Percentiles rank a stretch among this genome's conserved stretches.
Evolutionary conservation across 1,284 basidiomycete genomes (phyloP).

Genomic region (Sphagnurus paluster): DNA sequence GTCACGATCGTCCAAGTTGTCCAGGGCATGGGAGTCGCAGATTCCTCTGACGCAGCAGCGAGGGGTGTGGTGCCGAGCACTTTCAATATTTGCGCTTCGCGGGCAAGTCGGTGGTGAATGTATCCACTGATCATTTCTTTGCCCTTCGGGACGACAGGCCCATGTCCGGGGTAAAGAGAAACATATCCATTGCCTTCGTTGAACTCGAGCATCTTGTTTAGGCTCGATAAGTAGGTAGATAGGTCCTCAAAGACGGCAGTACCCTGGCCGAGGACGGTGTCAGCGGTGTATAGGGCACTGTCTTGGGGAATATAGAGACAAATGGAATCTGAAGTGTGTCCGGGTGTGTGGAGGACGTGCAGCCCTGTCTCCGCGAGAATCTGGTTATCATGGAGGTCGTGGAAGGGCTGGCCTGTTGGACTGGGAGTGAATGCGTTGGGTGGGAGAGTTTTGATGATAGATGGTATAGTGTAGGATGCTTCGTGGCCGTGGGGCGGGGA

Average conservation of each 20-base stretch:
- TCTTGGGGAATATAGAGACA: conserved; percentile 66
- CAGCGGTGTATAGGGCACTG: conserved; percentile 81
- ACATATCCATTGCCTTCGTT: conserved; percentile 35
- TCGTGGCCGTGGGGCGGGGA: conserved; percentile 21
- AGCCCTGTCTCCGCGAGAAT: conserved; percentile 43
- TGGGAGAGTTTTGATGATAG: conserved; percentile 44
- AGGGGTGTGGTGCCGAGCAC: conserved; percentile 45
- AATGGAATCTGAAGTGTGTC: conserved; percentile 89
- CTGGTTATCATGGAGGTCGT: conserved; percentile 59
- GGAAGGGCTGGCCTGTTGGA: conserved; percentile 43
- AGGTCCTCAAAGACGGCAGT: conserved; percentile 92
- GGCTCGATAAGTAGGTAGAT: conserved; percentile 65
- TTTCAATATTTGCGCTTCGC: conserved; percentile 79
- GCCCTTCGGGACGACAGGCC: conserved; percentile 70
- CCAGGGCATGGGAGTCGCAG: conserved; percentile 36
- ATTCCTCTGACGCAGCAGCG: conserved; percentile 16
- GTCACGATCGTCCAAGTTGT: conserved; percentile 68
- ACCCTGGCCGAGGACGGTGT: conserved; percentile 90
- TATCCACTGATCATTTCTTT: conserved; percentile 67
- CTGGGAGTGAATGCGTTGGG: conserved; percentile 44
- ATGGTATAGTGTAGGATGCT: conserved; percentile 34
- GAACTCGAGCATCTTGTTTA: conserved; percentile 62
- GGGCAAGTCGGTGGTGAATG: conserved; percentile 78
- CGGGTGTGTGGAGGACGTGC: conserved; percentile 82
- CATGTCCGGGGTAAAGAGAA: conserved; percentile 85